Conservation (phyloP, 2,329 filamentous ascomycete genomes). For the Emmonsiellopsis sp. region DNA sequence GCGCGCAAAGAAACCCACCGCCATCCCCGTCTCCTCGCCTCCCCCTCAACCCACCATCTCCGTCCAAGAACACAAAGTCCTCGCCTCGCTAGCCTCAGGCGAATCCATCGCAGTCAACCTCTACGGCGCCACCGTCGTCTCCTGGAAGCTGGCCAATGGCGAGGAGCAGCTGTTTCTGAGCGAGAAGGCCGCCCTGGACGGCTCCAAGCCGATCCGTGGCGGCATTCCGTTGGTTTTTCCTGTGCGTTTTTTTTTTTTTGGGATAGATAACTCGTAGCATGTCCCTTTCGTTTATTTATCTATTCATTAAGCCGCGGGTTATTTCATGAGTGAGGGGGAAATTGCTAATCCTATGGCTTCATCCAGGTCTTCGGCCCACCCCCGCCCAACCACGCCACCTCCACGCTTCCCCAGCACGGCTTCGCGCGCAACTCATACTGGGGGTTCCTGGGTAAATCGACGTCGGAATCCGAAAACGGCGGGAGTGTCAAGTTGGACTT, state of each 20-base stretch:
- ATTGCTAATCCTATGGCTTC: neutral
- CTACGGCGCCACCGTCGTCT: constrained; percentile 85
- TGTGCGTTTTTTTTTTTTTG: constrained; percentile 45
- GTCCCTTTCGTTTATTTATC: neutral
- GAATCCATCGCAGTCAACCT: constrained; percentile 79
- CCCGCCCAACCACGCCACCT: constrained; percentile 66
- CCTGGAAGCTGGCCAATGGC: constrained; percentile 76
- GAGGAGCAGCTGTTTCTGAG: constrained; percentile 81
- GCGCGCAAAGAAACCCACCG: constrained; percentile 71
- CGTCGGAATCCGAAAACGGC: constrained; percentile 46
- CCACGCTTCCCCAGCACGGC: constrained; percentile 79
- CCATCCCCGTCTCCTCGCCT: constrained; percentile 63
- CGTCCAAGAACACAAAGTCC: constrained; percentile 63
- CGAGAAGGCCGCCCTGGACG: constrained; percentile 70
- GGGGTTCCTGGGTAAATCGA: constrained; percentile 88
- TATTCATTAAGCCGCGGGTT: neutral
- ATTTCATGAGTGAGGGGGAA: neutral
- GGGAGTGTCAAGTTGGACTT: constrained; percentile 89
- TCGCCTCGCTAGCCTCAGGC: constrained; percentile 73
- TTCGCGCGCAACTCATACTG: constrained; percentile 84
- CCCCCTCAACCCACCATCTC: constrained; percentile 69
- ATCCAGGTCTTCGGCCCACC: constrained; percentile 70
- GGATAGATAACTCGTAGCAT: too few species aligned
- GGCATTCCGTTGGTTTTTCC: constrained; percentile 91
- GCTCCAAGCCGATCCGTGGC: constrained; percentile 79